Evolutionary conservation across 2,329 filamentous ascomycete genomes (phyloP).

Genomic region (Colletotrichum orchidophilum): DNA sequence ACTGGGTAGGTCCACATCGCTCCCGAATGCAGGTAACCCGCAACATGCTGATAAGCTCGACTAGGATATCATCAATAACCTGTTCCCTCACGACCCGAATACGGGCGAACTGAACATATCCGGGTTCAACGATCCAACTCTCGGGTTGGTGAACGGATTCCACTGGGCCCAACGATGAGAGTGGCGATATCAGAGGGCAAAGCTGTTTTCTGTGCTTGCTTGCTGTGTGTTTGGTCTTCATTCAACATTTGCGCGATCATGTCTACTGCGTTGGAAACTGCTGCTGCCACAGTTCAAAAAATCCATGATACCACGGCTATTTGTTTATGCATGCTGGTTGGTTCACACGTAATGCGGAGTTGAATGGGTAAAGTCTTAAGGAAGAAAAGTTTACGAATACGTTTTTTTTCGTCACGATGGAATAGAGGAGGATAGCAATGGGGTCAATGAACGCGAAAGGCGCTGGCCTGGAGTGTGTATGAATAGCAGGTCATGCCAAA

Average conservation of each 20-base stretch:
- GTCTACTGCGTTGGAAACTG: neutral
- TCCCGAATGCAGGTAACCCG: neutral
- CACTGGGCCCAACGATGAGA: constrained; percentile 39
- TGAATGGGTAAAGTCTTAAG: neutral
- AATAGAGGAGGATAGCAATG: neutral
- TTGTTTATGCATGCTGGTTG: neutral
- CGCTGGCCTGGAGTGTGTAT: no score
- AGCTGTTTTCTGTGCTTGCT: neutral
- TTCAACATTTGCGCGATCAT: neutral
- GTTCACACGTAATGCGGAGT: neutral
- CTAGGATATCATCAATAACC: constrained; percentile 47
- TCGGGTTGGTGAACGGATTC: constrained; percentile 38
- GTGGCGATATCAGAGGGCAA: neutral
- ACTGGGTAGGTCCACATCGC: constrained; percentile 65
- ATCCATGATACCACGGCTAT: constrained; percentile 4
- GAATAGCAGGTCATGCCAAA: no score
- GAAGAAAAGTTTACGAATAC: neutral
- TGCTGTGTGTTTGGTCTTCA: neutral
- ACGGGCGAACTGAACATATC: constrained; percentile 50
- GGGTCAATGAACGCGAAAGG: neutral
- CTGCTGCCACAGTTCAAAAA: neutral
- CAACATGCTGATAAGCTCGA: neutral
- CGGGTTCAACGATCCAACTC: constrained; percentile 48
- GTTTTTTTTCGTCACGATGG: neutral
- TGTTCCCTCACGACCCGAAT: constrained; percentile 50